phyloP scores from a whole-genome alignment of 345 rosid genomes.

The Anastatica hierochuntica region DNA sequence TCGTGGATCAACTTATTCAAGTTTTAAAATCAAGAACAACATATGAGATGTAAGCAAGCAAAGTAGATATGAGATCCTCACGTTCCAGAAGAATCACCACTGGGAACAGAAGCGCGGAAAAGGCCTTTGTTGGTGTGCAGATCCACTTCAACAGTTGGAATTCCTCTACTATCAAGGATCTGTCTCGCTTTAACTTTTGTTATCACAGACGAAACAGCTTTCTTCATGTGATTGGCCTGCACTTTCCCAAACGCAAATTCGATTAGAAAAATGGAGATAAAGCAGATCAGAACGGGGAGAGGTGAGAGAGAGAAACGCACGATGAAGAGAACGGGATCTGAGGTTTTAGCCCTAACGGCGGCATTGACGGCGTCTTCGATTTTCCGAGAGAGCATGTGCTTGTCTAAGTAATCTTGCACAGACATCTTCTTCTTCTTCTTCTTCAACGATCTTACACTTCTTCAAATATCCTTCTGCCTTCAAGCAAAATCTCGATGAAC shows the following conservation, averaged over 20 bases:
- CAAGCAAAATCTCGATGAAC: conserved; percentile 1
- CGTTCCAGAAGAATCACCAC: conserved; percentile 83
- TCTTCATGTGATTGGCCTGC: conserved; percentile 94
- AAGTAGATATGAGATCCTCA: conserved; percentile 18
- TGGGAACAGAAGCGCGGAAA: conserved; percentile 80
- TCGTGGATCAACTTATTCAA: conserved; percentile 1
- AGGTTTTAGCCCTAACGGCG: conserved; percentile 83
- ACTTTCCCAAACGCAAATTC: neutral
- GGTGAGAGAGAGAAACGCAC: conserved; percentile 28
- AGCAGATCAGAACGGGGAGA: too few species aligned
- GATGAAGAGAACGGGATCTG: conserved; percentile 95
- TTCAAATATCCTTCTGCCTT: neutral
- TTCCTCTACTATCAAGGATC: conserved; percentile 90
- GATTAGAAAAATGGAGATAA: too few species aligned
- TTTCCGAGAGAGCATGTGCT: conserved; percentile 84
- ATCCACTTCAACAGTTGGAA: conserved; percentile 93
- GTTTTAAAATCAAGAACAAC: neutral
- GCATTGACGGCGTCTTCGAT: conserved; percentile 99
- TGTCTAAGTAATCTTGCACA: conserved; percentile 88
- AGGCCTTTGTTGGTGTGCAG: conserved; percentile 77
- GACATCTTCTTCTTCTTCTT: conserved; percentile 46
- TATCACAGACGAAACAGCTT: conserved; percentile 71
- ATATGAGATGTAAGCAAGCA: neutral
- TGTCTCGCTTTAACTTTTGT: conserved; percentile 83
- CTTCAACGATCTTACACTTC: too few species aligned